phyloP scores from a whole-genome alignment of 192 early-diverging fungal genomes.

The Bifiguratus adelaidae region DNA sequence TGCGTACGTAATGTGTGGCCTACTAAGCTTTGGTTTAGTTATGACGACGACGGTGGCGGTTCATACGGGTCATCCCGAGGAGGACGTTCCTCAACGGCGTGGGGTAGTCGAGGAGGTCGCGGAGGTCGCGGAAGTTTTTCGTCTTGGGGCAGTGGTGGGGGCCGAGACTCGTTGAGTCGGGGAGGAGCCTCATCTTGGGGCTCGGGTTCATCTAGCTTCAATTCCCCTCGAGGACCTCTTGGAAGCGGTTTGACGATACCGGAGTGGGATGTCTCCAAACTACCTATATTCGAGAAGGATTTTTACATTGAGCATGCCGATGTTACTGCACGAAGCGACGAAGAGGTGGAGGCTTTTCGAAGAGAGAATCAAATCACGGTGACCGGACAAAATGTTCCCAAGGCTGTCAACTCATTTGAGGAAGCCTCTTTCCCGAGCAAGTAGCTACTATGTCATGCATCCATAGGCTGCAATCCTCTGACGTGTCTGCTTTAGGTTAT shows the following conservation, averaged over 20 bases:
- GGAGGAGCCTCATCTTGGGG: too few relatives aligned
- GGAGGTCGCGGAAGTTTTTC: too few relatives aligned
- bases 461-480: not conserved
- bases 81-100: too few relatives aligned
- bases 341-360: constrained; percentile 76
- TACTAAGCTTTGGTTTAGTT: too few relatives aligned
- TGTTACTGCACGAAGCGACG: constrained; percentile 52
- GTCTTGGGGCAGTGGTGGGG: too few relatives aligned
- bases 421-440: constrained; percentile 84
- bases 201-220: too few relatives aligned
- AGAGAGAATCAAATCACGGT: constrained; percentile 72
- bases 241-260: constrained; percentile 40
- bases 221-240: too few relatives aligned
- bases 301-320: constrained; percentile 81
- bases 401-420: constrained; percentile 77
- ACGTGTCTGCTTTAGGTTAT: constrained; percentile 35
- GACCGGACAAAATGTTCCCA: constrained; percentile 77
- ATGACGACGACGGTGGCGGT: too few relatives aligned
- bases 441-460: not conserved
- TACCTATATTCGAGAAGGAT: constrained; percentile 90
- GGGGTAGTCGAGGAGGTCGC: too few relatives aligned
- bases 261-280: constrained; percentile 56
- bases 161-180: too few relatives aligned
- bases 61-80: too few relatives aligned
- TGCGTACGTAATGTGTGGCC: too few relatives aligned